Percentiles rank a stretch among this genome's conserved stretches.
Conservation (phyloP, 306 rosid species). For the Urtica urens region DNA sequence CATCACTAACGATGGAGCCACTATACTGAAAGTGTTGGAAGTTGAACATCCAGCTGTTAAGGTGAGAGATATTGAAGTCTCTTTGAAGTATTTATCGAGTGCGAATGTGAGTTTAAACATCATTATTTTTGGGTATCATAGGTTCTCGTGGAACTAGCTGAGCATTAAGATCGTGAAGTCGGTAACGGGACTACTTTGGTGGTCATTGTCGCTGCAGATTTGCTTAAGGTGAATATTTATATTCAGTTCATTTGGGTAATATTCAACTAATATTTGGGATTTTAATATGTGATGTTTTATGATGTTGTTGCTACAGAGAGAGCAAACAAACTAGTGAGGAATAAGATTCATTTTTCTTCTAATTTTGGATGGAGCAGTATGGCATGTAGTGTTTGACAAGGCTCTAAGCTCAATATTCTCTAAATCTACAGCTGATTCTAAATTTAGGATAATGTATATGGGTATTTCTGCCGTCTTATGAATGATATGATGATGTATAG, state of each 20-base stretch:
- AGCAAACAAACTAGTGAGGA: constrained; percentile 88
- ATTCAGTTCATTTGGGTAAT: no score
- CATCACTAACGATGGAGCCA: no score
- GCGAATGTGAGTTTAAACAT: no score
- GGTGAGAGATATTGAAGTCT: no score
- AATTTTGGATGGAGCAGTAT: background rate
- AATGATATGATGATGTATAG: background rate
- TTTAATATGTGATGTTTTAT: background rate
- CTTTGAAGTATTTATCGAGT: no score
- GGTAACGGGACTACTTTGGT: constrained; percentile 97
- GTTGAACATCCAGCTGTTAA: constrained; percentile 98
- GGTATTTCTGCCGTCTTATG: background rate
- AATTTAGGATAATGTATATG: no score
- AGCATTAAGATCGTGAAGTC: constrained; percentile 86
- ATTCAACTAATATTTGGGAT: no score
- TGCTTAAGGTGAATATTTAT: constrained; percentile 54
- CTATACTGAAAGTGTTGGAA: no score
- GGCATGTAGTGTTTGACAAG: background rate
- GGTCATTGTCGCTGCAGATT: constrained; percentile 87
- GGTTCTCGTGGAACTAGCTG: constrained; percentile 94
- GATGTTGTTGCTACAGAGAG: constrained; percentile 40
- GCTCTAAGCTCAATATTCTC: no score
- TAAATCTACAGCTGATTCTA: background rate
- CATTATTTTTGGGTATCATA: no score
- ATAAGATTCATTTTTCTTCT: constrained; percentile 85